These are phyloP conservation scores for Beauveria pseudobassiana DNA, from an alignment of 2,329 filamentous ascomycete genomes.

Conservation along the genomic window DNA sequence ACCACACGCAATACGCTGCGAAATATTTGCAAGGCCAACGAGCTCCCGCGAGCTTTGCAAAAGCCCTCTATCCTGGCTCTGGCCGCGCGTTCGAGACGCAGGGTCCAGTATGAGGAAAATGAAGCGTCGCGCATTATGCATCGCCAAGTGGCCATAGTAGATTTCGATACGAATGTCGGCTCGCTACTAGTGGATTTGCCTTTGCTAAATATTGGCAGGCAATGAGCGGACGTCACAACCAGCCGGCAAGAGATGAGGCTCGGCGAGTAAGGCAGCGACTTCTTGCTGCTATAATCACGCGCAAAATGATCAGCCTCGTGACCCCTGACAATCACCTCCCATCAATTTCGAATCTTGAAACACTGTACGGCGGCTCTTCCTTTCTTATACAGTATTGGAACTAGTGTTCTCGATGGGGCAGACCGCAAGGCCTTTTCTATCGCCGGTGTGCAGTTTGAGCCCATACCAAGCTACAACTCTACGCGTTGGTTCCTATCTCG, in stretches of 20 bases:
- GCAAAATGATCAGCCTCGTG: slow-evolving; percentile 41
- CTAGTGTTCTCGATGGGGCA: background rate
- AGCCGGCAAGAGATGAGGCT: slow-evolving; percentile 18
- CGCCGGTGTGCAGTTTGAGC: slow-evolving; percentile 31
- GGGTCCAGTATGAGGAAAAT: slow-evolving; percentile 36
- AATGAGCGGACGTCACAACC: slow-evolving; percentile 6
- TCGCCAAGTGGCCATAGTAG: slow-evolving; percentile 36
- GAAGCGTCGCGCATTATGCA: slow-evolving; percentile 49
- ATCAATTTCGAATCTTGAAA: slow-evolving; percentile 35
- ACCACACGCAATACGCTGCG: slow-evolving; percentile 78
- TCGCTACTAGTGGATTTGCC: slow-evolving; percentile 41
- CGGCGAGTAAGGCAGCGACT: slow-evolving; percentile 30
- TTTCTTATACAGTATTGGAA: slow-evolving; percentile 23
- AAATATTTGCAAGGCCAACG: slow-evolving; percentile 49
- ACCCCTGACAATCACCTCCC: slow-evolving; percentile 40
- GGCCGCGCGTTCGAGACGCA: slow-evolving; percentile 42
- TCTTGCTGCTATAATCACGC: slow-evolving; percentile 39
- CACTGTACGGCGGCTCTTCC: slow-evolving; percentile 41
- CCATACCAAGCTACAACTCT: slow-evolving; percentile 17
- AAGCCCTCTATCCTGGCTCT: slow-evolving; percentile 57
- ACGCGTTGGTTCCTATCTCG: slow-evolving; percentile 38
- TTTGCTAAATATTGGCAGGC: slow-evolving; percentile 14
- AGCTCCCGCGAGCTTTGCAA: slow-evolving; percentile 63
- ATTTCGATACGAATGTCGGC: slow-evolving; percentile 40
- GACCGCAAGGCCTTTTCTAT: slow-evolving; percentile 34